Evolutionary conservation across 495 filamentous ascomycete species (phyloP).

Genomic region (Talaromyces proteolyticus): DNA sequence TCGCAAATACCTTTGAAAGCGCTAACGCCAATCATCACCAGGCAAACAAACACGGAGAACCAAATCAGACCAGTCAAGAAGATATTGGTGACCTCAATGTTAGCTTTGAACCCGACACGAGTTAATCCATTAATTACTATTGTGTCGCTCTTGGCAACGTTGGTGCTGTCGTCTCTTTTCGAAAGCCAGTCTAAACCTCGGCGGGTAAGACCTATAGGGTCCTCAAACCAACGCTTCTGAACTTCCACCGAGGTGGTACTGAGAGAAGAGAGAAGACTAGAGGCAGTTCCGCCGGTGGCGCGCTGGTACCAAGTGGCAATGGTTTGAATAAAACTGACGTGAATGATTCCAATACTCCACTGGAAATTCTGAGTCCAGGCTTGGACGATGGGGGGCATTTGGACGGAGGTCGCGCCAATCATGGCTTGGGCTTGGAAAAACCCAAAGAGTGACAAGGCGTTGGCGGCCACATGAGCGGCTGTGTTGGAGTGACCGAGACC

Average conservation of each 20-base stretch:
- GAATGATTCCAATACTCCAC: conserved; percentile 98
- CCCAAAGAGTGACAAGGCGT: conserved; percentile 84
- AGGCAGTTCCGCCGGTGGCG: conserved; percentile 82
- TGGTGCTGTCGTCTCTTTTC: conserved; percentile 31
- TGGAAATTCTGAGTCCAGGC: conserved; percentile 98
- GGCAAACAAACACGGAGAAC: conserved; percentile 76
- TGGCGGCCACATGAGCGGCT: conserved; percentile 90
- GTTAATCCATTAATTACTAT: conserved; percentile 80
- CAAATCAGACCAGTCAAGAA: conserved; percentile 90
- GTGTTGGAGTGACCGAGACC: conserved; percentile 91
- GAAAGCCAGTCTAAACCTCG: conserved; percentile 42
- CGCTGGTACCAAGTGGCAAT: conserved; percentile 97
- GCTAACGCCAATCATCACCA: conserved; percentile 65
- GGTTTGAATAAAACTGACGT: conserved; percentile 76
- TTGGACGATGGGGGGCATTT: conserved; percentile 81
- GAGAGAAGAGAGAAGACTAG: conserved; percentile 70
- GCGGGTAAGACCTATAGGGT: conserved; percentile 32
- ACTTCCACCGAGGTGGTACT: conserved; percentile 77
- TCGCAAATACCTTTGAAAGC: conserved; percentile 79
- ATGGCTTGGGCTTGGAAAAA: conserved; percentile 99
- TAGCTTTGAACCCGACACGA: conserved; percentile 79
- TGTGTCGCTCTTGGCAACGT: conserved; percentile 29
- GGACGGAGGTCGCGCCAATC: conserved; percentile 79
- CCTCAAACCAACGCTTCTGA: conserved; percentile 59
- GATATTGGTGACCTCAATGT: conserved; percentile 87